Conservation (phyloP, 208 protist species). For the Strigomonas galati region DNA sequence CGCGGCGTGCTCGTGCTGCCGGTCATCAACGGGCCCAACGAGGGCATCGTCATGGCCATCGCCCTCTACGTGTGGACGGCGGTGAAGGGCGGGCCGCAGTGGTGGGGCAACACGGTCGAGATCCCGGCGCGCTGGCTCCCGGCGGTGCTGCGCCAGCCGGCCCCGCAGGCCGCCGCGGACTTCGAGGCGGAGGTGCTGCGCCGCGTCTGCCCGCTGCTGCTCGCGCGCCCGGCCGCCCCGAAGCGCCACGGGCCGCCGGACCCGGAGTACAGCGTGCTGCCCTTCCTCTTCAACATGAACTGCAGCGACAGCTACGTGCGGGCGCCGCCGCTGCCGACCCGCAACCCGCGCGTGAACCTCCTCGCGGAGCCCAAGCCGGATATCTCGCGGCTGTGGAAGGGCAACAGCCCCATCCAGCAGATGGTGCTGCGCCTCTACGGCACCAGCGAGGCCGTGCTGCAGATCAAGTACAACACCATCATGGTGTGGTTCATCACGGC, state of each 20-base stretch:
- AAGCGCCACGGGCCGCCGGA: not conserved
- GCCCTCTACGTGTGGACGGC: conserved; percentile 64
- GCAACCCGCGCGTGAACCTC: not conserved
- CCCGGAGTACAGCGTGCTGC: conserved; percentile 16
- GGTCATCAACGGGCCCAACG: conserved; percentile 89
- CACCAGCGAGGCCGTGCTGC: conserved; percentile 25
- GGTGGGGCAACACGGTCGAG: conserved; percentile 63
- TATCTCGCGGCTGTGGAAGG: conserved; percentile 27
- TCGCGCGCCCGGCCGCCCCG: not conserved
- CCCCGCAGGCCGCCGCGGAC: conserved; percentile 39
- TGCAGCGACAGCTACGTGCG: conserved; percentile 41
- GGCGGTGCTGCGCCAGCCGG: conserved; percentile 40
- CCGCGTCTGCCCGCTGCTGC: conserved; percentile 35
- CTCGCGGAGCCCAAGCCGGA: conserved; percentile 13
- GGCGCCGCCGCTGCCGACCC: conserved; percentile 28
- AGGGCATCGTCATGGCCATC: conserved; percentile 74
- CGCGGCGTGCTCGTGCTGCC: conserved; percentile 77
- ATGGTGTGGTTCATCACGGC: conserved; percentile 38
- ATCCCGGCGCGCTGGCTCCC: conserved; percentile 42
- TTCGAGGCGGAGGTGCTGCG: conserved; percentile 35
- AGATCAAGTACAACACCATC: conserved; percentile 71
- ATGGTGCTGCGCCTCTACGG: conserved; percentile 54
- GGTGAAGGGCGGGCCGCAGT: conserved; percentile 55
- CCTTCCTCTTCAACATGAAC: conserved; percentile 51
- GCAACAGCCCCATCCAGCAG: conserved; percentile 49